phyloP scores from a whole-genome alignment of 495 filamentous ascomycete species.

The Tuber calosporum region DNA sequence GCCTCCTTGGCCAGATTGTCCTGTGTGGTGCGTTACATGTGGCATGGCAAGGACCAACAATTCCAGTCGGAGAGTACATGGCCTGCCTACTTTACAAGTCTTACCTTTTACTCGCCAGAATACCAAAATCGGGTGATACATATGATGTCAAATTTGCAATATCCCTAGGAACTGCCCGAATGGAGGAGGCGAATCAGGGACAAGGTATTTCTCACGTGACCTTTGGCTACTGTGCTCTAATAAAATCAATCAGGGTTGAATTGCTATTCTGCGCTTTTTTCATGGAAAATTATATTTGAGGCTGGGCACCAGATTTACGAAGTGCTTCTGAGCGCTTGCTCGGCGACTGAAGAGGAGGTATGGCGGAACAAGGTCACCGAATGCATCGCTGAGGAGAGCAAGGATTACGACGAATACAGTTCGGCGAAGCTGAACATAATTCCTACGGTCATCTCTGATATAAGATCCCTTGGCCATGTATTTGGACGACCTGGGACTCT shows the following conservation, averaged over 20 bases:
- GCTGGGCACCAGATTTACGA: constrained; percentile 69
- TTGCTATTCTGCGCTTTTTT: constrained; percentile 76
- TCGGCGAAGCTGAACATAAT: constrained; percentile 46
- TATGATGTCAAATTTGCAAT: constrained; percentile 73
- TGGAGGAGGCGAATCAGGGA: constrained; percentile 74
- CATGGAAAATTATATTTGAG: constrained; percentile 91
- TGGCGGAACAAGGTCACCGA: constrained; percentile 58
- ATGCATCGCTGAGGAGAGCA: constrained; percentile 42
- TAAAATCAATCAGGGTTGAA: constrained; percentile 53
- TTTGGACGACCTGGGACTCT: constrained; percentile 66
- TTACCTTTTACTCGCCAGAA: constrained; percentile 69
- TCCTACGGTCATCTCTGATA: constrained; percentile 58
- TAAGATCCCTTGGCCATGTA: constrained; percentile 65
- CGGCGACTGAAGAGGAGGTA: constrained; percentile 65
- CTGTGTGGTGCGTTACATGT: constrained; percentile 84
- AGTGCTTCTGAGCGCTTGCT: constrained; percentile 81
- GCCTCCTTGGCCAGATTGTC: constrained; percentile 69
- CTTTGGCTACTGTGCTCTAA: not conserved
- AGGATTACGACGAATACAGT: constrained; percentile 46
- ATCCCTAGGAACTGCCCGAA: constrained; percentile 58
- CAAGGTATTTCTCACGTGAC: constrained; percentile 52
- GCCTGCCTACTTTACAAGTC: constrained; percentile 77
- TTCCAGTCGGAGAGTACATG: constrained; percentile 71
- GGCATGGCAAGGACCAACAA: constrained; percentile 64
- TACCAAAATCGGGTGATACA: constrained; percentile 52